Percentiles rank a stretch among this genome's conserved stretches.
Evolutionary conservation across 2,329 filamentous ascomycete genomes (phyloP).

Genomic region (Beauveria brongniartii): DNA sequence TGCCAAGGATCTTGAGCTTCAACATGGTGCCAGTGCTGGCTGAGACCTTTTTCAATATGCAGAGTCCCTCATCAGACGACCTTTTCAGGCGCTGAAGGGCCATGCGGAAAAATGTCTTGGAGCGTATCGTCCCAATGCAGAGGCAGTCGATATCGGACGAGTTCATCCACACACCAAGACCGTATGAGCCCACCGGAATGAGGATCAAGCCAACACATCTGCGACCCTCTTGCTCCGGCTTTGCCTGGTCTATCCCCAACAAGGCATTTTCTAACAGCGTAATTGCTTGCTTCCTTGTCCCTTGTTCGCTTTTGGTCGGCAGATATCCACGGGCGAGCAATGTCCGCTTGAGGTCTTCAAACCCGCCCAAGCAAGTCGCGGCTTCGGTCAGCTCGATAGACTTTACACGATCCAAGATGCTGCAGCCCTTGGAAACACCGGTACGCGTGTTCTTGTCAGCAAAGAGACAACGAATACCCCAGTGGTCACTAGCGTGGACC

Average conservation of each 20-base stretch:
- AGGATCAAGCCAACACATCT: constrained; percentile 36
- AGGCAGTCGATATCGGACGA: constrained; percentile 59
- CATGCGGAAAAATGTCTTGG: constrained; percentile 53
- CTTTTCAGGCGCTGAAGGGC: constrained; percentile 46
- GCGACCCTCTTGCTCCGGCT: constrained; percentile 11
- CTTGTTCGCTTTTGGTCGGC: constrained; percentile 37
- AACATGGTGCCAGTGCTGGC: constrained; percentile 55
- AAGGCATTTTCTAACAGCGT: constrained; percentile 35
- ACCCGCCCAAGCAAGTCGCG: constrained; percentile 21
- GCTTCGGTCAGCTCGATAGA: constrained; percentile 25
- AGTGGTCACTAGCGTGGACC: constrained; percentile 46
- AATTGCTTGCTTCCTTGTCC: constrained; percentile 35
- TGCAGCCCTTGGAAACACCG: background rate
- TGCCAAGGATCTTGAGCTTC: constrained; percentile 48
- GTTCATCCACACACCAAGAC: constrained; percentile 52
- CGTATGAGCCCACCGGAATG: constrained; percentile 58
- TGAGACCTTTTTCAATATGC: constrained; percentile 48
- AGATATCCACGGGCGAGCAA: constrained; percentile 33
- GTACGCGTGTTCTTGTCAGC: background rate
- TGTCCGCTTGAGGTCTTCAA: constrained; percentile 28
- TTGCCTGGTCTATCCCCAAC: constrained; percentile 22
- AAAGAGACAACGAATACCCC: constrained; percentile 43
- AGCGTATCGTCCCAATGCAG: constrained; percentile 53
- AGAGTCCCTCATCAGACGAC: constrained; percentile 34
- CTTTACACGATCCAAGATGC: constrained; percentile 4